Evolutionary conservation across 1,284 basidiomycete genomes (phyloP).

Genomic region (Irpex lacteus): DNA sequence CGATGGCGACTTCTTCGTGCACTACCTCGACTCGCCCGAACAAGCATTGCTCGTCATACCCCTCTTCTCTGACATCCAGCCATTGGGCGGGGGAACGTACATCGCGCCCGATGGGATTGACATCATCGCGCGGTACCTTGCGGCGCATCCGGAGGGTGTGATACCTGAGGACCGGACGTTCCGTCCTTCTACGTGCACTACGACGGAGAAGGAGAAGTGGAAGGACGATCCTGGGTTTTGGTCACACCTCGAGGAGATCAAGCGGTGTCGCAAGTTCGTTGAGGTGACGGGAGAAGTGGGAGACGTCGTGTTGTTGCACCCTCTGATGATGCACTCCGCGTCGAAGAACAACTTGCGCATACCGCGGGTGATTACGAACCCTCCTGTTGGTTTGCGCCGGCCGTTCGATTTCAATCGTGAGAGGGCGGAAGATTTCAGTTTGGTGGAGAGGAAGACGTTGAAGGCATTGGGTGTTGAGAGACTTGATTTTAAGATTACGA

Average conservation of each 20-base stretch:
- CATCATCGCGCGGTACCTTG: constrained; percentile 28
- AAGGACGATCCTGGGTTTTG: not conserved
- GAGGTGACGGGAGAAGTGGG: constrained; percentile 35
- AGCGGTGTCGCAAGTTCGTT: constrained; percentile 29
- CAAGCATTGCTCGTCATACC: constrained; percentile 35
- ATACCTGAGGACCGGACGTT: constrained; percentile 11
- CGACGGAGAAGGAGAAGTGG: not conserved
- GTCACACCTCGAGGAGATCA: constrained; percentile 10
- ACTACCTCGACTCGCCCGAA: constrained; percentile 38
- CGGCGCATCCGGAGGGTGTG: constrained; percentile 18
- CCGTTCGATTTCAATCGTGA: constrained; percentile 36
- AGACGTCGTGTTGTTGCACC: constrained; percentile 38
- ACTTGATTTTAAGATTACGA: constrained; percentile 8
- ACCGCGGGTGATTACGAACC: constrained; percentile 38
- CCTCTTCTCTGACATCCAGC: constrained; percentile 33
- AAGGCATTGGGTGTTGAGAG: constrained; percentile 26
- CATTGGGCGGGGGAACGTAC: constrained; percentile 33
- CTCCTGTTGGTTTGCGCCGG: constrained; percentile 34
- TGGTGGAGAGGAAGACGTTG: constrained; percentile 32
- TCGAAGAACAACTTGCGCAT: constrained; percentile 35
- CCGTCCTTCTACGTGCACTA: not conserved
- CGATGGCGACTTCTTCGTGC: constrained; percentile 25
- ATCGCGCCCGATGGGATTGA: constrained; percentile 34
- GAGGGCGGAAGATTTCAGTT: constrained; percentile 30
- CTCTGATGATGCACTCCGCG: constrained; percentile 36